Percentiles rank a stretch among this genome's conserved stretches.
phyloP scores from a whole-genome alignment of 495 filamentous ascomycete genomes.

The Baudoinia panamericana region DNA sequence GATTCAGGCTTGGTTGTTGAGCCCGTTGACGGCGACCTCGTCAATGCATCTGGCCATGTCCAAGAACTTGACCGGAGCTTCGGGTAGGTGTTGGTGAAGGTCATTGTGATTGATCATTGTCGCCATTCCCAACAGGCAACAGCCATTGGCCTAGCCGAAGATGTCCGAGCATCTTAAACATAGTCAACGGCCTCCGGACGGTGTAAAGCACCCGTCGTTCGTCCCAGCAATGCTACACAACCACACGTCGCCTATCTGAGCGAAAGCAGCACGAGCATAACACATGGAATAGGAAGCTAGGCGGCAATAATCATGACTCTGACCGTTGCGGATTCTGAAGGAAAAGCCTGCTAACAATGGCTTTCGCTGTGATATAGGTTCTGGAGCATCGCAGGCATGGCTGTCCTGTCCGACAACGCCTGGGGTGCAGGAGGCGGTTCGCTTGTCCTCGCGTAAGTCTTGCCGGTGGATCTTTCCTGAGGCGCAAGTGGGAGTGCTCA shows the following conservation, averaged over 20 bases:
- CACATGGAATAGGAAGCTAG: too few relatives aligned
- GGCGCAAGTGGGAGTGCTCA: neutral
- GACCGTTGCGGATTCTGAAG: too few relatives aligned
- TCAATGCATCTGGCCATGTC: slow-evolving; percentile 19
- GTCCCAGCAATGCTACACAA: too few relatives aligned
- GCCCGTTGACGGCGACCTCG: slow-evolving; percentile 2
- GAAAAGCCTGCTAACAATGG: too few relatives aligned
- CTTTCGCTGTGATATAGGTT: too few relatives aligned
- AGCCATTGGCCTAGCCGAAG: too few relatives aligned
- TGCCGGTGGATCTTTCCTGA: neutral
- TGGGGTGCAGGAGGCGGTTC: slow-evolving; percentile 16
- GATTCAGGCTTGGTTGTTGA: neutral
- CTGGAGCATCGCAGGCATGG: slow-evolving; percentile 1
- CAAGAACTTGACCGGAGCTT: slow-evolving; percentile 17
- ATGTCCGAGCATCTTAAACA: too few relatives aligned
- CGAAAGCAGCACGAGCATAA: neutral
- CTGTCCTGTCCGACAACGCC: slow-evolving; percentile 14
- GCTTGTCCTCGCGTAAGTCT: slow-evolving; percentile 4
- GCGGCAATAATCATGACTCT: too few relatives aligned
- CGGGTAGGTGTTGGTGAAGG: too few relatives aligned
- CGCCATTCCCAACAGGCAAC: too few relatives aligned
- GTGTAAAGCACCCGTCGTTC: neutral
- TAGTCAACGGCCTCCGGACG: neutral
- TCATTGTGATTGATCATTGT: too few relatives aligned
- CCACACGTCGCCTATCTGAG: neutral